Base-by-base conservation (phyloP, 768 basidiomycete species). In the Termitomyces sp. region DNA sequence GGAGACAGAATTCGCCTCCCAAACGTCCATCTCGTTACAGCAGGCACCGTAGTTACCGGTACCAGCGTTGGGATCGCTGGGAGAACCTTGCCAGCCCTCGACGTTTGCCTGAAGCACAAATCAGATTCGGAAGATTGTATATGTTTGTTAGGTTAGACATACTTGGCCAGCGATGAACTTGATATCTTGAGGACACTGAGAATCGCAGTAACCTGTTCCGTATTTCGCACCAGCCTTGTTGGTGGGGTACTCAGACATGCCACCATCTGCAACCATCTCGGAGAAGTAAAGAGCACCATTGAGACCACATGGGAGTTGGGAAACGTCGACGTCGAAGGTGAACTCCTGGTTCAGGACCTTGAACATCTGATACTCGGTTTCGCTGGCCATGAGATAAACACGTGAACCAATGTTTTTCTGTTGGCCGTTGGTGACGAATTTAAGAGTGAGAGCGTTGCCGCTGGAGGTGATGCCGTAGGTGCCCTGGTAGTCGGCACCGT, bases 191-290 rank as follows among this genome's bases (percentile, higher is more conserved):
- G 83, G 84, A 72, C 84, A 85, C 69, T 85, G 83, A 18, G 83
- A 77, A 67, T 85, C 84, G 68, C 84, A 84, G 71, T 85, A 85
- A 13, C 84, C 84, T 20, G 82, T 83, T 47, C 83, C 82, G 70
- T 79, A 85, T 67, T 81, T 70, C 50, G 75, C 72, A 26, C 76
- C 75, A n/a, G 83, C 82, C 73, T 81, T 80, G 77, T 86, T 85
- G 64, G 62, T 71, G 31, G 81, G 64, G 71, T 69, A 80, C 63
- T 74, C 69, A 56, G 73, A 58, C 50, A 69, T 65, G 42, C 83
- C 83, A 70, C 83, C 83, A 62, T 84, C 82, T 15, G 75, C 75
- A 63, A 79, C 82, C 83, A 85, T 85, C 69, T 80, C 76, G 80
- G 37, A 39, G 51, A 52, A 52, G 51, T 52, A 52, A 39, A 52